These are phyloP conservation scores for Pistacia integerrima DNA, from an alignment of 345 rosid species.

Conservation along the genomic window DNA sequence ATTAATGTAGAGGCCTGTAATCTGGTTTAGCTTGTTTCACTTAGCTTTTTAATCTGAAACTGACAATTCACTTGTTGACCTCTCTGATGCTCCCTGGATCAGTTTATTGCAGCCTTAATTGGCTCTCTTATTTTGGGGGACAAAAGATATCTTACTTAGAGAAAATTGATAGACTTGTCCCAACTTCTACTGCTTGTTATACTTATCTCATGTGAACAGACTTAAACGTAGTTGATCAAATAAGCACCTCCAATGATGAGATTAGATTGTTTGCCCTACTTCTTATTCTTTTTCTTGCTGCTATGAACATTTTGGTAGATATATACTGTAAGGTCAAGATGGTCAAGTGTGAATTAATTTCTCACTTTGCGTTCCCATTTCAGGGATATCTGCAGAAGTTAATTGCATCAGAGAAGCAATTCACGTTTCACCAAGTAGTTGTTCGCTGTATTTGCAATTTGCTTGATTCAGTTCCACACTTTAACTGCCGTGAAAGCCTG, in stretches of 20 bases:
- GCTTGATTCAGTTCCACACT: constrained; percentile 90
- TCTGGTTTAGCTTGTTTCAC: too few relatives aligned
- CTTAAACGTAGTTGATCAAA: background rate
- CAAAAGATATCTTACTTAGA: too few relatives aligned
- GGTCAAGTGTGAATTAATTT: constrained; percentile 6
- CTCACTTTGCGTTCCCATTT: constrained; percentile 16
- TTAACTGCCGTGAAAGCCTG: constrained; percentile 79
- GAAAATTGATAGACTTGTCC: background rate
- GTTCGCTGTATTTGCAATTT: constrained; percentile 74
- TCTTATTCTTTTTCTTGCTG: background rate
- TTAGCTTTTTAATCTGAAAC: too few relatives aligned
- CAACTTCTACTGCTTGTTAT: background rate
- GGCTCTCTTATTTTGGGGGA: too few relatives aligned
- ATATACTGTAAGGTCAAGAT: background rate
- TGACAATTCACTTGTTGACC: too few relatives aligned
- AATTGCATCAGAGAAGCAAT: constrained; percentile 51
- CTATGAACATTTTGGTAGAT: background rate
- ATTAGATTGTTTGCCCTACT: background rate
- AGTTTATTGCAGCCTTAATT: too few relatives aligned
- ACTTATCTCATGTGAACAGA: background rate
- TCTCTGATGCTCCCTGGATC: too few relatives aligned
- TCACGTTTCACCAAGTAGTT: constrained; percentile 63
- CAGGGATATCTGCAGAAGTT: constrained; percentile 85
- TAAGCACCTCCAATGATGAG: background rate
- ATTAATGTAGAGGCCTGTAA: too few relatives aligned